A percentile compares a stretch with the other conserved stretches of the same genome.
phyloP scores from a whole-genome alignment of 225 moss, liverwort and hornwort species.

The Straminergon stramineum region DNA sequence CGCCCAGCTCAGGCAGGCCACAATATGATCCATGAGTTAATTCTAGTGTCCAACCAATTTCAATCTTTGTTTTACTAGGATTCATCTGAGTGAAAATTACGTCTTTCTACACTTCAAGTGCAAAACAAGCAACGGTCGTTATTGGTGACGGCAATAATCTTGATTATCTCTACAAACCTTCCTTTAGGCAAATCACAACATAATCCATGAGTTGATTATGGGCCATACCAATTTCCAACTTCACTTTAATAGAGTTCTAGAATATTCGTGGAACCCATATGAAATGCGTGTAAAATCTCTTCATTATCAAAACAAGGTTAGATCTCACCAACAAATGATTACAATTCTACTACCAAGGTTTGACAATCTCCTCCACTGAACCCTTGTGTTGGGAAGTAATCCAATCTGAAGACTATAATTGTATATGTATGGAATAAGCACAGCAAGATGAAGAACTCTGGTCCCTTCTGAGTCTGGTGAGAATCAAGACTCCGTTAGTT shows the following conservation, averaged over 20 bases:
- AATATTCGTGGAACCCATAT: neutral
- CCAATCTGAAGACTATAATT: neutral
- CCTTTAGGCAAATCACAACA: neutral
- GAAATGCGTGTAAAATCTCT: neutral
- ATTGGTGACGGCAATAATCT: neutral
- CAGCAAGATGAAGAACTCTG: neutral
- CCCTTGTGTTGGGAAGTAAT: neutral
- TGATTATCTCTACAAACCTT: neutral
- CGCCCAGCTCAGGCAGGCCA: neutral
- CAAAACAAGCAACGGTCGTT: neutral
- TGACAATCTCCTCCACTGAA: neutral
- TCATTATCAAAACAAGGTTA: neutral
- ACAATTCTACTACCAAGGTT: neutral
- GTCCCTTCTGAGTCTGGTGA: neutral
- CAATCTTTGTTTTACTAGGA: neutral
- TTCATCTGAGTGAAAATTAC: neutral
- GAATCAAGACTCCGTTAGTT: neutral
- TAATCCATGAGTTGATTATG: neutral
- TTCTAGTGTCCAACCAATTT: neutral
- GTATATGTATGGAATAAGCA: neutral
- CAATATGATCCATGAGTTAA: neutral
- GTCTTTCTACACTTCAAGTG: neutral
- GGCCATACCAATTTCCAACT: neutral
- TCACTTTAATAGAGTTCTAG: neutral
- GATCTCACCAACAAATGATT: neutral